Evolutionary conservation across 306 rosid genomes (phyloP).

Genomic region (Astragalus glycyphyllos): DNA sequence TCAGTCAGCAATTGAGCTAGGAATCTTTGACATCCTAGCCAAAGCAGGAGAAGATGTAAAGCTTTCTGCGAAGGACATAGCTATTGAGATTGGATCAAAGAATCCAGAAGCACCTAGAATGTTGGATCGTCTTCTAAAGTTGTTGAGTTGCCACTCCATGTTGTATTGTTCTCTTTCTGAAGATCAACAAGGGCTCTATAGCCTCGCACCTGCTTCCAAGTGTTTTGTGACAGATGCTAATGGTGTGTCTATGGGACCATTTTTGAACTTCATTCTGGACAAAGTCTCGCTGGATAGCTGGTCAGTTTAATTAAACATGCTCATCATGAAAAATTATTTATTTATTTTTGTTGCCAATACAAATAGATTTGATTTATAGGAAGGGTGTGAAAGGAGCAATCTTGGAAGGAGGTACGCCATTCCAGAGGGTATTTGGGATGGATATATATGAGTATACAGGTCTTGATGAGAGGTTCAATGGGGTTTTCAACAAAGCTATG

Average conservation of each 20-base stretch:
- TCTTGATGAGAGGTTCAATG: constrained; percentile 48
- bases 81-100: constrained; percentile 30
- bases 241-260: constrained; percentile 50
- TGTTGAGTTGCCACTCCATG: constrained; percentile 54
- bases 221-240: constrained; percentile 43
- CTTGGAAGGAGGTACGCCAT: constrained; percentile 59
- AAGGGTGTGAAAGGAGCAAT: constrained; percentile 53
- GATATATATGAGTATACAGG: constrained; percentile 48
- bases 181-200: constrained; percentile 42
- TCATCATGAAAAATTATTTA: no score
- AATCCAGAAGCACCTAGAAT: constrained; percentile 56
- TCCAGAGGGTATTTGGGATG: constrained; percentile 51
- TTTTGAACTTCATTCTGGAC: constrained; percentile 38
- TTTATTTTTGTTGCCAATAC: no score
- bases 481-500: constrained; percentile 62
- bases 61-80: constrained; percentile 54
- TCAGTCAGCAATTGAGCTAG: constrained; percentile 50
- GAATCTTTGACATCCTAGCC: constrained; percentile 53
- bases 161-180: constrained; percentile 37
- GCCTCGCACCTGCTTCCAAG: constrained; percentile 47
- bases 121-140: constrained; percentile 59
- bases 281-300: constrained; percentile 53
- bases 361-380: constrained; percentile 49
- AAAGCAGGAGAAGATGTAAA: constrained; percentile 40
- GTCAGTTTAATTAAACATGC: constrained; percentile 31